Conservation (phyloP, 2,329 filamentous ascomycete species). For the Ceratocystis albifundus region DNA sequence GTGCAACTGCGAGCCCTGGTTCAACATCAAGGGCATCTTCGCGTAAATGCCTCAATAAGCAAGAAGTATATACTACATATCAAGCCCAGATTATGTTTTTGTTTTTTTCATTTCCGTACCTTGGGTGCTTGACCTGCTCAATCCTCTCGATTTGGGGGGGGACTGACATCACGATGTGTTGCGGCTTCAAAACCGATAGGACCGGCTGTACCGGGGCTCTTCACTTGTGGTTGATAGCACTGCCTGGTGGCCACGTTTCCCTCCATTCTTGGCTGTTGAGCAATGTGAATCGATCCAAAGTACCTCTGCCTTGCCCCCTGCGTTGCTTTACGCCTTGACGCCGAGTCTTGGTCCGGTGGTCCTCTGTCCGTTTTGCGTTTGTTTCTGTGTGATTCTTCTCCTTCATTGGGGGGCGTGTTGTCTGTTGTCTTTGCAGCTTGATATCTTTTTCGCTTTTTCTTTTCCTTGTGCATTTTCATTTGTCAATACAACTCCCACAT, state of each 20-base stretch:
- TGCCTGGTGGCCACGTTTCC: too few species aligned
- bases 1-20: slow-evolving; percentile 68
- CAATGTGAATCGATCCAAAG: neutral
- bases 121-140: neutral
- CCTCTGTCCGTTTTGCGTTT: neutral
- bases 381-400: neutral
- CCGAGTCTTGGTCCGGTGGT: neutral
- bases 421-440: slow-evolving; percentile 6
- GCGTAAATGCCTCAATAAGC: neutral
- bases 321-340: neutral
- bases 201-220: too few species aligned
- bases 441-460: neutral
- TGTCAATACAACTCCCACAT: slow-evolving; percentile 9
- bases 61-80: slow-evolving; percentile 10
- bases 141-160: neutral
- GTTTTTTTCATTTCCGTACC: neutral
- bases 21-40: slow-evolving; percentile 43
- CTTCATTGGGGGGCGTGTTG: neutral
- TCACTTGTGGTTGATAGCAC: too few species aligned
- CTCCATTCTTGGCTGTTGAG: neutral
- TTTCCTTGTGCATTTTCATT: slow-evolving; percentile 4
- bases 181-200: too few species aligned
- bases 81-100: slow-evolving; percentile 5
- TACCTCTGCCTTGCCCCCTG: too few species aligned
- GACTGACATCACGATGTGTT: too few species aligned